These are phyloP conservation scores for Athelia sp. DNA, from an alignment of 1,284 basidiomycete genomes.

Conservation along the genomic window DNA sequence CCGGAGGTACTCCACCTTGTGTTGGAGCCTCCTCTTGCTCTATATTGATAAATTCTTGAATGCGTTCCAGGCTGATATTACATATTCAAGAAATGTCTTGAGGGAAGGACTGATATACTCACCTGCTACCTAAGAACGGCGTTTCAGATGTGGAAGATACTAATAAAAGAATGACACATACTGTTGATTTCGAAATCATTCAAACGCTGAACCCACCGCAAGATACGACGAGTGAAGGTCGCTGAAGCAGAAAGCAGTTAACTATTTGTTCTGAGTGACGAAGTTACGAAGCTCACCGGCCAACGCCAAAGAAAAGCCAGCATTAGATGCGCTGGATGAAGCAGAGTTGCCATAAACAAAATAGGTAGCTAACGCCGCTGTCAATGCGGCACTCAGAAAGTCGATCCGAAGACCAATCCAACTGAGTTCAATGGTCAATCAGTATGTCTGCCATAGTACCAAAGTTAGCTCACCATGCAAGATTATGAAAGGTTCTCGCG, in stretches of 20 bases:
- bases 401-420: conserved; percentile 41
- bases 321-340: conserved; percentile 35
- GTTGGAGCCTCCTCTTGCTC: conserved; percentile 63
- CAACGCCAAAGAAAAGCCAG: conserved; percentile 48
- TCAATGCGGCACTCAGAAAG: conserved; percentile 28
- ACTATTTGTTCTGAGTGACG: too few relatives aligned
- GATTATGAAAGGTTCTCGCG: conserved; percentile 34
- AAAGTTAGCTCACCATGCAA: conserved; percentile 23
- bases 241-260: too few relatives aligned
- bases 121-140: conserved; percentile 46
- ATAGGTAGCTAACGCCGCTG: conserved; percentile 14
- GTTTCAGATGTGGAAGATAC: neutral
- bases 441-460: neutral
- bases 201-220: conserved; percentile 46
- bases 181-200: conserved; percentile 61
- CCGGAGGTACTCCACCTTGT: conserved; percentile 54
- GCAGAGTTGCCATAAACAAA: conserved; percentile 21
- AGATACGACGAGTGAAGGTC: conserved; percentile 46
- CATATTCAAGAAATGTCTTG: too few relatives aligned
- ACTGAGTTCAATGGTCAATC: conserved; percentile 7
- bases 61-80: conserved; percentile 58
- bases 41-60: conserved; percentile 67
- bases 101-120: neutral
- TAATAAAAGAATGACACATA: conserved; percentile 15
- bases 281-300: conserved; percentile 23